A percentile compares a stretch with the other conserved stretches of the same genome.
Evolutionary conservation across 768 basidiomycete genomes (phyloP).

Genomic region (Kwoniella dejecticola): DNA sequence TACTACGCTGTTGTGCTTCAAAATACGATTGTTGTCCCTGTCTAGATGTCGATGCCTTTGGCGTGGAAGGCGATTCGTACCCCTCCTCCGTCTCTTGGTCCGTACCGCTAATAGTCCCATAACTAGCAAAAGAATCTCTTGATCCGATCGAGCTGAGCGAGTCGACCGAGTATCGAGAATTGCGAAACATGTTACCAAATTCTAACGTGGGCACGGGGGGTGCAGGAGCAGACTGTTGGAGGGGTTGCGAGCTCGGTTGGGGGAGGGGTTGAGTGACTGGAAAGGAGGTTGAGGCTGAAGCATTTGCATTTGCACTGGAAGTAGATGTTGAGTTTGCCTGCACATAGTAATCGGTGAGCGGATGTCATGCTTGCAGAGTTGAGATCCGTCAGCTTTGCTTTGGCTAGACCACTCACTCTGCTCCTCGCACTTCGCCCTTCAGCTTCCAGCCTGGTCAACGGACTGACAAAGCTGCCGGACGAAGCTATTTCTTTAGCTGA

Average conservation of each 20-base stretch:
- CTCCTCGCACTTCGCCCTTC: constrained; percentile 21
- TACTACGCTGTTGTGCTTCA: constrained; percentile 7
- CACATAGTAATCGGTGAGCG: too few relatives aligned
- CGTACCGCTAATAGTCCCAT: neutral
- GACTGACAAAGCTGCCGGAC: constrained; percentile 27
- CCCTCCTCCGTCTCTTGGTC: constrained; percentile 15
- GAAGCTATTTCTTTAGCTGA: constrained; percentile 18
- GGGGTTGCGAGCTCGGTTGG: neutral
- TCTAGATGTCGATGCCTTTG: constrained; percentile 21
- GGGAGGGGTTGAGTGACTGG: neutral
- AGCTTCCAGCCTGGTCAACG: constrained; percentile 23
- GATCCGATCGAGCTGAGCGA: constrained; percentile 20
- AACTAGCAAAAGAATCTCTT: neutral
- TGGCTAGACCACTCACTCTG: constrained; percentile 27
- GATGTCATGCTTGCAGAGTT: too few relatives aligned
- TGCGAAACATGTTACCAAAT: constrained; percentile 35
- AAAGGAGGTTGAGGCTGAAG: neutral
- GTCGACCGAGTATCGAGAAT: constrained; percentile 39
- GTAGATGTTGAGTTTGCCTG: constrained; percentile 21
- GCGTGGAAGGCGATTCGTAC: constrained; percentile 34
- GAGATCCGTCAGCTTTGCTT: too few relatives aligned
- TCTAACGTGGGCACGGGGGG: constrained; percentile 21
- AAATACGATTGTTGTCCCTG: constrained; percentile 27
- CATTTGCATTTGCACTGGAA: neutral
- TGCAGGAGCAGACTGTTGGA: neutral